Conservation (phyloP, 2,329 filamentous ascomycete genomes). For the Tolypocladium pustulatum region DNA sequence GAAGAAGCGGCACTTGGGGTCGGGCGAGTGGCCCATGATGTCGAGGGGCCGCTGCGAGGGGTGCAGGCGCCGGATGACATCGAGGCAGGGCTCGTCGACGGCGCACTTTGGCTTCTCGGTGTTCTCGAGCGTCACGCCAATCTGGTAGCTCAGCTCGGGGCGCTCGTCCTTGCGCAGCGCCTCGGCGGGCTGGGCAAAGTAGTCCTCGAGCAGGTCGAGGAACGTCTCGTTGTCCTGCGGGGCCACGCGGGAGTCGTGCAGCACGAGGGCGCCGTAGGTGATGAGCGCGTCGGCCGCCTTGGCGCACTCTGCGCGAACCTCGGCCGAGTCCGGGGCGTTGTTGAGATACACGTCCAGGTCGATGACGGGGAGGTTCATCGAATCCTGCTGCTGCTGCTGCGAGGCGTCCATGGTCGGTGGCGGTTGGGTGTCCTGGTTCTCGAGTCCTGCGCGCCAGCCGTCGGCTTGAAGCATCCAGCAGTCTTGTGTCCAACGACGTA, state of each 20-base stretch:
- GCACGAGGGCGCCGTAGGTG: conserved; percentile 47
- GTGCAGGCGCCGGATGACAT: conserved; percentile 42
- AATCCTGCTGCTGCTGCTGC: conserved; percentile 17
- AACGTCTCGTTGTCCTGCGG: conserved; percentile 45
- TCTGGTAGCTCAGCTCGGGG: conserved; percentile 48
- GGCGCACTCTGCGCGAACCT: conserved; percentile 38
- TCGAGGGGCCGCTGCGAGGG: conserved; percentile 47
- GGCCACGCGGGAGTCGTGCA: conserved; percentile 49
- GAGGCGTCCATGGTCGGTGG: conserved; percentile 10
- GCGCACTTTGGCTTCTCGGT: conserved; percentile 55
- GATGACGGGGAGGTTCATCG: conserved; percentile 49
- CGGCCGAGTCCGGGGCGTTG: conserved; percentile 28
- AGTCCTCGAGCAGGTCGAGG: conserved; percentile 53
- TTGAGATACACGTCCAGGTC: conserved; percentile 47
- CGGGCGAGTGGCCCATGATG: conserved; percentile 43
- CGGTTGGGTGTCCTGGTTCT: neutral
- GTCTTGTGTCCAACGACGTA: neutral
- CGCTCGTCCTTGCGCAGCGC: conserved; percentile 40
- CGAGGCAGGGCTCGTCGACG: conserved; percentile 49
- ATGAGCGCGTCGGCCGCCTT: conserved; percentile 46
- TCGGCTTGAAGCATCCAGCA: neutral
- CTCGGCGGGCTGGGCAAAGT: conserved; percentile 46
- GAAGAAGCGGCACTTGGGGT: conserved; percentile 54
- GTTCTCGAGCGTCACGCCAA: conserved; percentile 52
- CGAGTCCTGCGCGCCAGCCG: neutral